Percentiles rank a stretch among this genome's conserved stretches.
Conservation (phyloP, 306 rosid genomes). For the Quercus bicolor region DNA sequence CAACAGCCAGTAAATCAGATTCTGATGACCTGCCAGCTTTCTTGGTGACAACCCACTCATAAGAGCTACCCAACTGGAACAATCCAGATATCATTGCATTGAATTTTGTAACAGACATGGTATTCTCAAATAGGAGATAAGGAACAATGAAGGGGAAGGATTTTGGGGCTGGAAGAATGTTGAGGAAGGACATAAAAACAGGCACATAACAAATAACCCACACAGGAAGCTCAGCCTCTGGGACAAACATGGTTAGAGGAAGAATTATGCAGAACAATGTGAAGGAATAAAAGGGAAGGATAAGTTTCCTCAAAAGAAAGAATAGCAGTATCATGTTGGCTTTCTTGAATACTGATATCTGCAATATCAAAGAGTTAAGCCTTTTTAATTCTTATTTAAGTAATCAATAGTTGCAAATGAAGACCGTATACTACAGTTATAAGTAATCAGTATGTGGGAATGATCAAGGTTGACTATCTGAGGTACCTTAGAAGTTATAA, state of each 20-base stretch:
- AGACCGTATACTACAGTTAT: background rate
- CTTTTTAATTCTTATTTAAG: background rate
- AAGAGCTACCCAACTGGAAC: constrained; percentile 91
- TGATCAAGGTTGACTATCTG: constrained; percentile 13
- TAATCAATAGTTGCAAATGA: constrained; percentile 10
- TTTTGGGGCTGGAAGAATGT: constrained; percentile 89
- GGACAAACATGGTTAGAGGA: constrained; percentile 94
- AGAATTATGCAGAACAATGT: constrained; percentile 92
- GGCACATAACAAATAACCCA: constrained; percentile 97
- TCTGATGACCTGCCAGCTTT: constrained; percentile 92
- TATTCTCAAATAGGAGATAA: constrained; percentile 87
- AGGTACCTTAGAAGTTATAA: constrained; percentile 75
- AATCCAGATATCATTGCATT: constrained; percentile 94
- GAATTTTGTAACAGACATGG: constrained; percentile 98
- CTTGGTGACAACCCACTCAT: constrained; percentile 93
- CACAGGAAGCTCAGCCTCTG: constrained; percentile 91
- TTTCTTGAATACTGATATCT: constrained; percentile 84
- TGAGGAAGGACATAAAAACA: constrained; percentile 80
- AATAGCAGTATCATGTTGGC: constrained; percentile 81
- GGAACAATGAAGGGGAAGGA: constrained; percentile 92
- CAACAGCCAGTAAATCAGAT: constrained; percentile 73
- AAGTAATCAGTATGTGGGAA: background rate
- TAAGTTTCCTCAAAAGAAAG: constrained; percentile 83
- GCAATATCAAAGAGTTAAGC: constrained; percentile 37
- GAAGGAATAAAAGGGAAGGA: constrained; percentile 95